Conservation (phyloP, 1,284 basidiomycete species). For the Leccinum ambiguum region DNA sequence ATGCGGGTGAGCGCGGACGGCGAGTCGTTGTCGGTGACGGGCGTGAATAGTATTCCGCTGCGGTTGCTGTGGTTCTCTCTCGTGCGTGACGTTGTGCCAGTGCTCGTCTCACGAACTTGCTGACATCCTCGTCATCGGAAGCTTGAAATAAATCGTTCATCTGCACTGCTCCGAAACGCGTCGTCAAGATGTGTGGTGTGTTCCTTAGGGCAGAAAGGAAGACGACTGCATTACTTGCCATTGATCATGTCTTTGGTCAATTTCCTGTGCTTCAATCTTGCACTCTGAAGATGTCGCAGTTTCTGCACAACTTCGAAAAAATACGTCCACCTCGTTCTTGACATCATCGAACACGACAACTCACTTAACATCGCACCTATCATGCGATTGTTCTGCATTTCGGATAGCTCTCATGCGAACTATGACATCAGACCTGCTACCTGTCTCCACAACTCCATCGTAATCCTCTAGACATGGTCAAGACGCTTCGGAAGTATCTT, state of each 20-base stretch:
- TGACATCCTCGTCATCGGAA: too few relatives aligned
- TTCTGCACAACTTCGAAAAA: conserved; percentile 36
- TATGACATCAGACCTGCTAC: conserved; percentile 29
- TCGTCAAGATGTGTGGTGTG: conserved; percentile 11
- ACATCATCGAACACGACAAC: conserved; percentile 29
- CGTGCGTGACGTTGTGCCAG: too few relatives aligned
- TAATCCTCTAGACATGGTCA: conserved; percentile 12
- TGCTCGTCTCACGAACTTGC: too few relatives aligned
- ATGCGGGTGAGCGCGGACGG: too few relatives aligned
- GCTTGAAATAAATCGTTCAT: too few relatives aligned
- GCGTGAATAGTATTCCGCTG: too few relatives aligned
- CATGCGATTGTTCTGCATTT: conserved; percentile 41
- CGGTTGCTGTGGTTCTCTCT: too few relatives aligned
- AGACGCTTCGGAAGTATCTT: conserved; percentile 26
- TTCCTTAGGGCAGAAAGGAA: conserved; percentile 15
- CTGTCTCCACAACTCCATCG: conserved; percentile 22
- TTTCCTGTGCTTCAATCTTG: conserved; percentile 15
- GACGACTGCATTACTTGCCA: conserved; percentile 22
- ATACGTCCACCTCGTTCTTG: conserved; percentile 38
- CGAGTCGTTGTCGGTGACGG: too few relatives aligned
- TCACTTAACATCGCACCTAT: conserved; percentile 27
- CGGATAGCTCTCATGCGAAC: conserved; percentile 25
- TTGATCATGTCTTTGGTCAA: conserved; percentile 27
- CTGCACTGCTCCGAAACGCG: too few relatives aligned
- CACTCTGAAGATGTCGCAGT: conserved; percentile 28